phyloP scores from a whole-genome alignment of 129 eudicot species.

The Ambrosia trifida region DNA sequence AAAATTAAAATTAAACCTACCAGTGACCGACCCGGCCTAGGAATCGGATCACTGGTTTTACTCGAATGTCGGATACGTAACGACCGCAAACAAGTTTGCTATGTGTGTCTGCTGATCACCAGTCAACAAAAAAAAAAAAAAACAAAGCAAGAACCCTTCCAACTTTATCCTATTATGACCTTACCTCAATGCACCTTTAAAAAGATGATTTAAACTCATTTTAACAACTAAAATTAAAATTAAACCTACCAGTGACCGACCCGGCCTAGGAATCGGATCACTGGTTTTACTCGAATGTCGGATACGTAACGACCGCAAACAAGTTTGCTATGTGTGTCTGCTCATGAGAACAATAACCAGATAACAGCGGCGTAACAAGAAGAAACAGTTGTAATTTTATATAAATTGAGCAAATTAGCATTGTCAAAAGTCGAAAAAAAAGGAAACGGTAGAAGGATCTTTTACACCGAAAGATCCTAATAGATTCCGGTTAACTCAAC shows the following conservation, averaged over 20 bases:
- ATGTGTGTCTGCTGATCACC: constrained; percentile 9
- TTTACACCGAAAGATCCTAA: constrained; percentile 43
- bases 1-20: not conserved
- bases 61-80: not conserved
- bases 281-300: not conserved
- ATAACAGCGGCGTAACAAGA: not conserved
- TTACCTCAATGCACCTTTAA: not conserved
- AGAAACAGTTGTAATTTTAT: constrained; percentile 2
- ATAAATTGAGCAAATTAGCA: constrained; percentile 30
- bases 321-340: not conserved
- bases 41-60: no score
- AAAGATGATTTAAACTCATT: constrained; percentile 3
- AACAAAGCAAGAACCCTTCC: constrained; percentile 25
- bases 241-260: no score
- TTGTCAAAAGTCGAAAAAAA: constrained; percentile 29
- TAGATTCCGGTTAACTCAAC: constrained; percentile 32
- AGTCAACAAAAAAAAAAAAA: constrained; percentile 27
- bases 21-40: no score
- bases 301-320: not conserved
- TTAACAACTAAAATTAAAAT: not conserved
- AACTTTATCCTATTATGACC: constrained; percentile 20
- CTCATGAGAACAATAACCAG: not conserved
- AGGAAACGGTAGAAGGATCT: constrained; percentile 44
- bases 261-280: no score
- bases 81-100: not conserved